Evolutionary conservation across 164 flowering plant species (phyloP).

Genomic region (Euptelea pleiosperma): DNA sequence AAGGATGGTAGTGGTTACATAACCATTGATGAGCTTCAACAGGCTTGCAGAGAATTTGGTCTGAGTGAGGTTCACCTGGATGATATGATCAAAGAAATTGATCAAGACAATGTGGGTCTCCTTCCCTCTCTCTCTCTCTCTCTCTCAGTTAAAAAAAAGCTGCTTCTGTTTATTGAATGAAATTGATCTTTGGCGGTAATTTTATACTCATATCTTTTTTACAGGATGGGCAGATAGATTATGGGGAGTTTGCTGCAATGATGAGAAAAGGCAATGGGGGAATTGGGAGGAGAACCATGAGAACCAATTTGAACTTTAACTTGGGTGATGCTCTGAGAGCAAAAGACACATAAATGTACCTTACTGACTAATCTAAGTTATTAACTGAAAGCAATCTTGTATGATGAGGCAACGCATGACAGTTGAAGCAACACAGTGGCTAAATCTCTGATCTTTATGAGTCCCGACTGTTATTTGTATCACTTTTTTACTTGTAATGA

Average conservation of each 20-base stretch:
- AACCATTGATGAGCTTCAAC: constrained; percentile 85
- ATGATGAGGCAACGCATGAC: background rate
- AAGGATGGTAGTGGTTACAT: constrained; percentile 89
- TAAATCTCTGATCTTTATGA: background rate
- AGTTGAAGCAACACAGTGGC: background rate
- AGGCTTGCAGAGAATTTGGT: constrained; percentile 80
- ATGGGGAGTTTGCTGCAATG: constrained; percentile 79
- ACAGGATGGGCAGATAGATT: constrained; percentile 89
- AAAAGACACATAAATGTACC: constrained; percentile 8
- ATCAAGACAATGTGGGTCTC: constrained; percentile 71
- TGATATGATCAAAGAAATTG: constrained; percentile 76
- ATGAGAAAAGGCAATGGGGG: constrained; percentile 74
- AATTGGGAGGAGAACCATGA: constrained; percentile 75
- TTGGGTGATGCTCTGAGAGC: constrained; percentile 62
- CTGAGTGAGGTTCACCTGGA: constrained; percentile 68
- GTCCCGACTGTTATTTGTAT: no score
- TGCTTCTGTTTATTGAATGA: background rate
- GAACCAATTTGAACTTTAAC: constrained; percentile 57
- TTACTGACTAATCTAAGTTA: background rate
- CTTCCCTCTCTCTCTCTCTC: background rate
- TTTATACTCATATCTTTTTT: constrained; percentile 5
- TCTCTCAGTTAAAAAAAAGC: constrained; percentile 10
- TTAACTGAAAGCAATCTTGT: constrained; percentile 11
- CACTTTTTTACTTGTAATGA: no score
- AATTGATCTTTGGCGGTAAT: constrained; percentile 1